These are phyloP conservation scores for Alternaria sp. DNA, from an alignment of 2,329 filamentous ascomycete genomes.

Conservation along the genomic window DNA sequence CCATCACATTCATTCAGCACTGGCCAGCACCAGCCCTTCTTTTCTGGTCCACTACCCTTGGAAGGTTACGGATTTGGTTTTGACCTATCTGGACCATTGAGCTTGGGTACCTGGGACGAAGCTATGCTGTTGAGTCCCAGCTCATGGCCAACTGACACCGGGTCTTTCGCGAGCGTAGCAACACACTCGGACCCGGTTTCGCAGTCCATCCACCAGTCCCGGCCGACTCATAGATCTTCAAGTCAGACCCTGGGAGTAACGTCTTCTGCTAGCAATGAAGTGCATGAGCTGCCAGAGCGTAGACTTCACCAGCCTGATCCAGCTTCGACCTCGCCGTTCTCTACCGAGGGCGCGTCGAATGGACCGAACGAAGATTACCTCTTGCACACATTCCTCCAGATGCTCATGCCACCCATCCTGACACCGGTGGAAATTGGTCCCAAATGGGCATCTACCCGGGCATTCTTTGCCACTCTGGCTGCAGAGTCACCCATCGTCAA, in stretches of 20 bases:
- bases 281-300: constrained; percentile 22
- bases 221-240: constrained; percentile 20
- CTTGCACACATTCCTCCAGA: constrained; percentile 57
- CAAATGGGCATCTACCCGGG: constrained; percentile 59
- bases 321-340: constrained; percentile 39
- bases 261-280: constrained; percentile 12
- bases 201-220: constrained; percentile 28
- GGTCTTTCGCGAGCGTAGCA: constrained; percentile 8
- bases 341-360: constrained; percentile 29
- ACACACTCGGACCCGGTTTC: constrained; percentile 23
- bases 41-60: constrained; percentile 16
- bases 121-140: constrained; percentile 41
- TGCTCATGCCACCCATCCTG: constrained; percentile 60
- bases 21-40: constrained; percentile 16
- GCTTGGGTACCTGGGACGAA: constrained; percentile 39
- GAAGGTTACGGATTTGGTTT: constrained; percentile 31
- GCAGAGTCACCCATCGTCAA: constrained; percentile 55
- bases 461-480: constrained; percentile 58
- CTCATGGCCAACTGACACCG: constrained; percentile 36
- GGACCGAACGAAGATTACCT: constrained; percentile 47
- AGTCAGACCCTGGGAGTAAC: constrained; percentile 15
- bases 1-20: constrained; percentile 26
- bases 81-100: constrained; percentile 36
- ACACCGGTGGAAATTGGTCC: constrained; percentile 59
- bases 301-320: constrained; percentile 21